These are phyloP conservation scores for Besnoitia besnoiti DNA, from an alignment of 169 alveolate genomes.

Conservation along the genomic window DNA sequence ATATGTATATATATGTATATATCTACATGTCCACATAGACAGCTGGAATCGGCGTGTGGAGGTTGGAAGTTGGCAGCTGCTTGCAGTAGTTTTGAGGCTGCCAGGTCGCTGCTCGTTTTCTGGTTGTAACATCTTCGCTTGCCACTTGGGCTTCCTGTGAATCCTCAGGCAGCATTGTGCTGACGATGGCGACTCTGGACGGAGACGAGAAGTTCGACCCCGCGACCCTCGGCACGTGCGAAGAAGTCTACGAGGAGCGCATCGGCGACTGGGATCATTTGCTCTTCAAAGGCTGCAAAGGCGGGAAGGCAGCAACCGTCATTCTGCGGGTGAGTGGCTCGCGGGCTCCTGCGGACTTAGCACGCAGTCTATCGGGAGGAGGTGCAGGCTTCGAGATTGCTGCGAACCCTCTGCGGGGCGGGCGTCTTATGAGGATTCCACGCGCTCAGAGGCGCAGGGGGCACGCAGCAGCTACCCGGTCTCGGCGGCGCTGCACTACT, in stretches of 20 bases:
- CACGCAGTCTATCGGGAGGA: background rate
- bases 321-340: conserved; percentile 56
- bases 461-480: too few relatives aligned
- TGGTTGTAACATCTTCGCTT: background rate
- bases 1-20: conserved; percentile 22
- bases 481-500: too few relatives aligned
- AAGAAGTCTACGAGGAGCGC: conserved; percentile 93
- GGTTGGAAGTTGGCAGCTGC: too few relatives aligned
- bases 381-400: background rate
- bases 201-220: conserved; percentile 96
- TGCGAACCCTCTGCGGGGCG: background rate
- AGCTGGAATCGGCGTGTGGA: background rate
- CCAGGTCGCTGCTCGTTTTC: background rate
- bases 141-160: background rate
- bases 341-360: background rate
- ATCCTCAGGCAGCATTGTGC: conserved; percentile 28
- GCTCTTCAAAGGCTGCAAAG: conserved; percentile 94
- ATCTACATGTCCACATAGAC: background rate
- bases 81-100: too few relatives aligned
- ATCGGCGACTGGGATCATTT: conserved; percentile 98
- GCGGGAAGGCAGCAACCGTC: conserved; percentile 74
- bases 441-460: too few relatives aligned
- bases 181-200: conserved; percentile 94
- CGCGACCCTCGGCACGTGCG: conserved; percentile 91
- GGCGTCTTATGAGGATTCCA: background rate